phyloP scores from a whole-genome alignment of 768 basidiomycete species.

The Gautieria morchelliformis region DNA sequence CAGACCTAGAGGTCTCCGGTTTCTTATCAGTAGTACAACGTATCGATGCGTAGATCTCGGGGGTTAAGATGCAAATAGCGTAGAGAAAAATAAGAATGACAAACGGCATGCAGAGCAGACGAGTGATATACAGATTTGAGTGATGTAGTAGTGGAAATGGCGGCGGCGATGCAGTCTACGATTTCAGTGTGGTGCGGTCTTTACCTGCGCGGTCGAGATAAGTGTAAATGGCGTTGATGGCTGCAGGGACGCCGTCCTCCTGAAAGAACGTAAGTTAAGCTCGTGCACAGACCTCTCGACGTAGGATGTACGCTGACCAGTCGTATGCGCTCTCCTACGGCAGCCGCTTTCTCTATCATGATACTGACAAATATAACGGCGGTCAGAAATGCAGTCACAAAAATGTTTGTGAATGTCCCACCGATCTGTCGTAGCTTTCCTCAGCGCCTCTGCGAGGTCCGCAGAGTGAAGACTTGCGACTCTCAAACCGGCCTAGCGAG shows the following conservation, averaged over 20 bases:
- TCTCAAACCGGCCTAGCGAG: constrained; percentile 36
- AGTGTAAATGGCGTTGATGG: constrained; percentile 45
- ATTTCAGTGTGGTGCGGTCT: background rate
- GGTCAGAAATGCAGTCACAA: no score
- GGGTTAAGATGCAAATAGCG: no score
- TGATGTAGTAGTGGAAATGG: no score
- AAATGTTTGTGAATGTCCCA: constrained; percentile 23
- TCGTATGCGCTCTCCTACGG: constrained; percentile 35
- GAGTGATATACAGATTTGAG: no score
- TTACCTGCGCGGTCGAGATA: constrained; percentile 35
- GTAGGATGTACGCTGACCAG: constrained; percentile 18
- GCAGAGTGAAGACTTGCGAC: constrained; percentile 35
- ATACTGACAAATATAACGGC: no score
- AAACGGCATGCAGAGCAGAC: no score
- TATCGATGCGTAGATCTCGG: no score
- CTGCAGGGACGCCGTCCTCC: constrained; percentile 52
- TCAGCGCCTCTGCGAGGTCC: constrained; percentile 46
- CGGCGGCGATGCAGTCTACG: background rate
- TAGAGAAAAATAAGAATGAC: no score
- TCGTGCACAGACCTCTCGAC: no score
- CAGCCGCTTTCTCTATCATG: constrained; percentile 54
- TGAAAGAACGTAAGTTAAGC: constrained; percentile 13
- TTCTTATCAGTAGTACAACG: no score
- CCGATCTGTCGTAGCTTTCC: constrained; percentile 43
- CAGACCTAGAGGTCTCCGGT: no score